Conservation (phyloP, 495 filamentous ascomycete species). For the Xylaria palmicola region DNA sequence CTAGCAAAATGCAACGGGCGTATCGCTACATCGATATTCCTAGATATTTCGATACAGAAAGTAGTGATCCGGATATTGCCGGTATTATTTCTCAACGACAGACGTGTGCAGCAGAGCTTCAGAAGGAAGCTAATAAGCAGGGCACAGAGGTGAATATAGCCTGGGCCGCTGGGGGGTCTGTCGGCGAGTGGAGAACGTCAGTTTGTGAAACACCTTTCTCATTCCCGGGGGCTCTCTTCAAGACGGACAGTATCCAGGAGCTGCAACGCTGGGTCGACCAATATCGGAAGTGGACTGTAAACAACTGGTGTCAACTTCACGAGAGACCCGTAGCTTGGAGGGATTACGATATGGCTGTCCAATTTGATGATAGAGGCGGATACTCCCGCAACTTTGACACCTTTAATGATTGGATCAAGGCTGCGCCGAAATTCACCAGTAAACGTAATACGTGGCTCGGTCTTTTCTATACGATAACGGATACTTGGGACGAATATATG, state of each 20-base stretch:
- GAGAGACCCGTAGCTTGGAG: conserved; percentile 40
- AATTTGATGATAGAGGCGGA: conserved; percentile 36
- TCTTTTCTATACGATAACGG: conserved; percentile 46
- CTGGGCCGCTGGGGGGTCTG: neutral
- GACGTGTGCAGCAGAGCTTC: neutral
- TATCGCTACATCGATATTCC: conserved; percentile 40
- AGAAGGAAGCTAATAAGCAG: neutral
- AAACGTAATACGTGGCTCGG: conserved; percentile 37
- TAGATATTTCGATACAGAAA: conserved; percentile 35
- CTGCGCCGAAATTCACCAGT: conserved; percentile 17
- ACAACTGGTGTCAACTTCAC: conserved; percentile 23
- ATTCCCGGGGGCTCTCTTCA: conserved; percentile 18
- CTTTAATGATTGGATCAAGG: conserved; percentile 38
- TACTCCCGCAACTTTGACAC: conserved; percentile 20
- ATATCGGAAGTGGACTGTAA: neutral
- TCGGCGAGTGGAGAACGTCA: conserved; percentile 3
- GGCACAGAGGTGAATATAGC: conserved; percentile 6
- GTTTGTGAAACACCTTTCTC: neutral
- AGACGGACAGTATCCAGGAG: conserved; percentile 4
- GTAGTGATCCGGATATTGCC: conserved; percentile 39
- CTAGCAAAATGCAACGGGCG: conserved; percentile 25
- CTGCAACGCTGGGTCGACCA: conserved; percentile 14
- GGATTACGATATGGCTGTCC: conserved; percentile 33
- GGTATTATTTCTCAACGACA: conserved; percentile 3
- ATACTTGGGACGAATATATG: conserved; percentile 33